A percentile compares a stretch with the other conserved stretches of the same genome.
Conservation (phyloP, 2,329 filamentous ascomycete genomes). For the Grosmannia huntii region DNA sequence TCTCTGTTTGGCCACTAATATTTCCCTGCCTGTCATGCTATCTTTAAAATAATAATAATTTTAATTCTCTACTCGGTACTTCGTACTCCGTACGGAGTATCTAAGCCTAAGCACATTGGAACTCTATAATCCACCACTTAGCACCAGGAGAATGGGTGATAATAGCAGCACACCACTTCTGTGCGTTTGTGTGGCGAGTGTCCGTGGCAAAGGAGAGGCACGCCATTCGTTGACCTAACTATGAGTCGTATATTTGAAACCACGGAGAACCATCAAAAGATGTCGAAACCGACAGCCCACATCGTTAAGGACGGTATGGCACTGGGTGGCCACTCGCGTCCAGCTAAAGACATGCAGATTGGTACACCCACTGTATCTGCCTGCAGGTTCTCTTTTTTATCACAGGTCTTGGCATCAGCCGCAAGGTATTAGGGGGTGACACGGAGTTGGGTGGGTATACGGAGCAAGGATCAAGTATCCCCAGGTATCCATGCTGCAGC, state of each 20-base stretch:
- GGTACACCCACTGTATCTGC: no score
- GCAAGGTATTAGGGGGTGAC: conserved; percentile 2
- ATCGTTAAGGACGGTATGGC: background rate
- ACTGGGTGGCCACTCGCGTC: background rate
- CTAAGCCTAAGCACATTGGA: background rate
- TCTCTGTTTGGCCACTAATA: background rate
- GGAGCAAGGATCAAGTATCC: background rate
- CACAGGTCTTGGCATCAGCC: conserved; percentile 10
- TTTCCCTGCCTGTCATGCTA: background rate
- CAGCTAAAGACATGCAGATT: background rate
- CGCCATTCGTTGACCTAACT: background rate
- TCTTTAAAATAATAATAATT: background rate
- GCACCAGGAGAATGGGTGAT: background rate
- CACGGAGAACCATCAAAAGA: background rate
- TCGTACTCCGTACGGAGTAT: no score
- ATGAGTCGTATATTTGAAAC: background rate
- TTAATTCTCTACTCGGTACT: no score
- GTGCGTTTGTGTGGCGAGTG: background rate
- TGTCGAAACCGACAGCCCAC: background rate
- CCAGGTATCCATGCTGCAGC: background rate
- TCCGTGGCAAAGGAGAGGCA: background rate
- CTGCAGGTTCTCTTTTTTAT: background rate
- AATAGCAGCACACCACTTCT: background rate
- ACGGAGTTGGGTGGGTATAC: background rate
- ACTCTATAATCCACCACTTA: background rate